These are phyloP conservation scores for Ogataea trehalophila DNA, from an alignment of 805 yeast genomes.

Conservation along the genomic window DNA sequence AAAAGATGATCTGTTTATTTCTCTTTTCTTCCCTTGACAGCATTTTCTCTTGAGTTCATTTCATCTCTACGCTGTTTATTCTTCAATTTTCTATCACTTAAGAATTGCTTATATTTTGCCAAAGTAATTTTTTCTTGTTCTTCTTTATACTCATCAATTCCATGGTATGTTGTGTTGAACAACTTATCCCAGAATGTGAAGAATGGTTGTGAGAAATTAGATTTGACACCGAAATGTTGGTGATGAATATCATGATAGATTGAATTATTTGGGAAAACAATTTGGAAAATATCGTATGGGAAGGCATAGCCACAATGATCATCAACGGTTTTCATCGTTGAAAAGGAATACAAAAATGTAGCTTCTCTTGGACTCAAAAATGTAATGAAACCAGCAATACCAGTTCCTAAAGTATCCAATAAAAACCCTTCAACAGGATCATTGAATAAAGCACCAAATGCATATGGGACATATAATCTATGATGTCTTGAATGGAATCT, in stretches of 20 bases:
- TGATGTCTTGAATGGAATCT: conserved; percentile 93
- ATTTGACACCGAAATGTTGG: conserved; percentile 91
- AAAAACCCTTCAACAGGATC: conserved; percentile 92
- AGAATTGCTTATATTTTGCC: conserved; percentile 57
- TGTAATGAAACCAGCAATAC: conserved; percentile 63
- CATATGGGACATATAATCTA: conserved; percentile 90
- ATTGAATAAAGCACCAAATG: conserved; percentile 93
- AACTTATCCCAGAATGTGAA: conserved; percentile 88
- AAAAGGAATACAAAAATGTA: conserved; percentile 69
- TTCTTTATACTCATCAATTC: conserved; percentile 57
- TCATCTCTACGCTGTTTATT: conserved; percentile 4
- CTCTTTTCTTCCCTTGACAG: not conserved
- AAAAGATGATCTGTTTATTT: not conserved
- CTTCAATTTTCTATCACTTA: conserved; percentile 32
- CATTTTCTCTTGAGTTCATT: conserved; percentile 6
- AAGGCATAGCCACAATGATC: conserved; percentile 98
- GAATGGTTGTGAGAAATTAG: conserved; percentile 93
- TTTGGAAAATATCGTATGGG: conserved; percentile 88
- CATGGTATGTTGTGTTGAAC: conserved; percentile 67
- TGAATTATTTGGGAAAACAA: conserved; percentile 89
- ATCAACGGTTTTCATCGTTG: conserved; percentile 94
- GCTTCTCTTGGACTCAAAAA: conserved; percentile 73
- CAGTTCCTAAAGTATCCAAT: conserved; percentile 90
- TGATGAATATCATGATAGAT: conserved; percentile 97
- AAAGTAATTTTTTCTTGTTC: conserved; percentile 65